These are phyloP conservation scores for Pythium aphanidermatum DNA, from an alignment of 352 stramenopile genomes.

Conservation along the genomic window DNA sequence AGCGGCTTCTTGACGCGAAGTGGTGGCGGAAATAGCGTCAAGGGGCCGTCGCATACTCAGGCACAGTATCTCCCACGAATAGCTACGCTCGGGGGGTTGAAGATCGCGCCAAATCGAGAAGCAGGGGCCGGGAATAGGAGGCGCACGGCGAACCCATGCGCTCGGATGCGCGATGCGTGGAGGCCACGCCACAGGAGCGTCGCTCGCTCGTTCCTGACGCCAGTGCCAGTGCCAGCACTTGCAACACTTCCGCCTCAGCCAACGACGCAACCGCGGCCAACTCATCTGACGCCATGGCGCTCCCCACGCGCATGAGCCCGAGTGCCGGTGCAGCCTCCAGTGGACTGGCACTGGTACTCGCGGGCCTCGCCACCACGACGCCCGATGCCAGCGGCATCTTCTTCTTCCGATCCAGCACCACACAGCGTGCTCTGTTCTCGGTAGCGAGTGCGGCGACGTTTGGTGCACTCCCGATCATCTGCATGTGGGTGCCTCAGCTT, in stretches of 20 bases:
- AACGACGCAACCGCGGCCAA: not conserved
- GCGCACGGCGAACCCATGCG: too few species aligned
- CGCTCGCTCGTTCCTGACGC: too few species aligned
- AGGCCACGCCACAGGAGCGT: too few species aligned
- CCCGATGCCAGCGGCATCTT: slow-evolving; percentile 30
- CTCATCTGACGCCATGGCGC: slow-evolving; percentile 2
- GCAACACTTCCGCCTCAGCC: not conserved
- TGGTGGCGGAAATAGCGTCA: too few species aligned
- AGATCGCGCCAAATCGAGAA: too few species aligned
- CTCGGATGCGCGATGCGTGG: too few species aligned
- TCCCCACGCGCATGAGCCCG: slow-evolving; percentile 7
- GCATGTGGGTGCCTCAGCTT: slow-evolving; percentile 51
- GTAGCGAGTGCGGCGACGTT: slow-evolving; percentile 31
- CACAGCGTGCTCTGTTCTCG: slow-evolving; percentile 38
- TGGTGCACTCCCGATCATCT: slow-evolving; percentile 35
- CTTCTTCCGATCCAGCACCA: slow-evolving; percentile 29
- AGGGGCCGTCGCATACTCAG: too few species aligned
- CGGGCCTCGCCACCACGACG: slow-evolving; percentile 26
- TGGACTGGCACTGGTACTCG: slow-evolving; percentile 4
- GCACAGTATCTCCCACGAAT: too few species aligned
- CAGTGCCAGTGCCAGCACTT: slow-evolving; percentile 6
- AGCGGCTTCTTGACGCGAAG: too few species aligned
- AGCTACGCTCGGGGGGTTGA: too few species aligned
- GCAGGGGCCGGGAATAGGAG: too few species aligned
- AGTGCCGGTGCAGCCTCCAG: not conserved